Evolutionary conservation across 2,329 filamentous ascomycete genomes (phyloP).

Genomic region (Biscogniauxia mediterranea): DNA sequence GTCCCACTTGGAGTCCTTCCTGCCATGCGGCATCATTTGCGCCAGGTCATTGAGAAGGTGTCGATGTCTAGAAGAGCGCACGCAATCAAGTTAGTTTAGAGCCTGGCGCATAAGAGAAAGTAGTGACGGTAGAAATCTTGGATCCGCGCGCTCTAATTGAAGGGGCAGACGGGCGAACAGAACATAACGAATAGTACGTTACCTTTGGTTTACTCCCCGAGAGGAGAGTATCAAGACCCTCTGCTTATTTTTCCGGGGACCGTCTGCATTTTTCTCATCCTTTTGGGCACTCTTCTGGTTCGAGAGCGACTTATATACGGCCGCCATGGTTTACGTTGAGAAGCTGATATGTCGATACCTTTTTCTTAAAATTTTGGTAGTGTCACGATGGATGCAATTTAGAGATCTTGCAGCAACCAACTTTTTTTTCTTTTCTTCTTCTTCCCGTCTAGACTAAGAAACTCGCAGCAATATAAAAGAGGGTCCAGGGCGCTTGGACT

Average conservation of each 20-base stretch:
- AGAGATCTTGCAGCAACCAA: background rate
- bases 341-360: background rate
- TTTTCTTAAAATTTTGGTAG: no score
- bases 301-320: constrained; percentile 73
- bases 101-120: background rate
- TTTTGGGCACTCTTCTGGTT: constrained; percentile 54
- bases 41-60: constrained; percentile 90
- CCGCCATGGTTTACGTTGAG: constrained; percentile 52
- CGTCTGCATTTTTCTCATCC: constrained; percentile 47
- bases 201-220: constrained; percentile 79
- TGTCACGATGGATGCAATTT: background rate
- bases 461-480: background rate
- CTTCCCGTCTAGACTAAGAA: no score
- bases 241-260: constrained; percentile 63
- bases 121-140: background rate
- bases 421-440: background rate
- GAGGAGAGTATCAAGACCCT: constrained; percentile 89
- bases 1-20: constrained; percentile 96
- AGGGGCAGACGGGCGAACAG: background rate
- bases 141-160: background rate
- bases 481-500: background rate
- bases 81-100: constrained; percentile 45
- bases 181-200: background rate
- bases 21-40: constrained; percentile 82
- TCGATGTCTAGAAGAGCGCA: constrained; percentile 64